phyloP scores from a whole-genome alignment of 2,329 filamentous ascomycete species.

The Microsporum canis region DNA sequence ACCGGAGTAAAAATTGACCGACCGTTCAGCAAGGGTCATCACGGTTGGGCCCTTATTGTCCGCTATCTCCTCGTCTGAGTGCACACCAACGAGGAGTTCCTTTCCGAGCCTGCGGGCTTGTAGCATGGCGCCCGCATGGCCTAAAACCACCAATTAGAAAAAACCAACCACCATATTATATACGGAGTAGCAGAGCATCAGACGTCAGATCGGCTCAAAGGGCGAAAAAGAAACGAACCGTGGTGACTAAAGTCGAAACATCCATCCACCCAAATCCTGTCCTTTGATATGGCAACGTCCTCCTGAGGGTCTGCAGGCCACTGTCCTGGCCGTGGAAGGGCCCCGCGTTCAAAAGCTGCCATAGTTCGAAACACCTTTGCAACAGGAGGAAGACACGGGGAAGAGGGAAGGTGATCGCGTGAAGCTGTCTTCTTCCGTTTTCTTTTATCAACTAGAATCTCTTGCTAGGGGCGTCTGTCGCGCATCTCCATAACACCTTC shows the following conservation, averaged over 20 bases:
- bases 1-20: conserved; percentile 16
- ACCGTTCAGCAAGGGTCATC: conserved; percentile 86
- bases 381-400: background rate
- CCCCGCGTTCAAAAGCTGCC: conserved; percentile 18
- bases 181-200: background rate
- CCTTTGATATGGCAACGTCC: conserved; percentile 46
- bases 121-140: conserved; percentile 92
- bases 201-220: background rate
- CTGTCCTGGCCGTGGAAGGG: conserved; percentile 43
- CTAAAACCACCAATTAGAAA: conserved; percentile 34
- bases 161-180: background rate
- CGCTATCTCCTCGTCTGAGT: conserved; percentile 89
- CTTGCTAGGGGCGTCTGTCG: background rate
- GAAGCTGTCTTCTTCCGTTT: background rate
- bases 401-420: background rate
- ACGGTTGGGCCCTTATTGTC: conserved; percentile 97
- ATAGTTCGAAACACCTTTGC: background rate
- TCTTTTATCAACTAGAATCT: background rate
- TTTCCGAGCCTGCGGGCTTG: conserved; percentile 85
- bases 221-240: conserved; percentile 41
- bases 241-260: conserved; percentile 99
- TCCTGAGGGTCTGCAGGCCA: conserved; percentile 57
- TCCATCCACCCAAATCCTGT: conserved; percentile 93
- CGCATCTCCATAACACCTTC: background rate
- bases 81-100: conserved; percentile 82